phyloP scores from a whole-genome alignment of 1,284 basidiomycete genomes.

The Ganoderma leucocontextum region DNA sequence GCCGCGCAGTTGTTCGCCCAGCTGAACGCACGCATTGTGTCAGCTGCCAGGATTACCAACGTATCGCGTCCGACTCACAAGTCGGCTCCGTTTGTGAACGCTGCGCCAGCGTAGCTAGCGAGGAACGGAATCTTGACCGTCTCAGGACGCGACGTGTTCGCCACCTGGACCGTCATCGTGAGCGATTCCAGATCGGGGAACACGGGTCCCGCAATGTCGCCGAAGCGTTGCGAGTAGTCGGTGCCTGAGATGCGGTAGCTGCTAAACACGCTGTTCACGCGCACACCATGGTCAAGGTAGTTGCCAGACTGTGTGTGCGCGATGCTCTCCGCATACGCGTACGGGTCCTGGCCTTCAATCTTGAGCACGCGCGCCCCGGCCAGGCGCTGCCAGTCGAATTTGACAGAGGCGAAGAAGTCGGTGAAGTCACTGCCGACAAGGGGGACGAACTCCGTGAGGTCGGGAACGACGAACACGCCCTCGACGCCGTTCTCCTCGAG shows the following conservation, averaged over 20 bases:
- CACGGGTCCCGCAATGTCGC: constrained; percentile 63
- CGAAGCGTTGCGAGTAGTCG: constrained; percentile 64
- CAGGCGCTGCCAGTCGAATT: constrained; percentile 65
- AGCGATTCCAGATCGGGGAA: constrained; percentile 57
- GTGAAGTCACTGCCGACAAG: constrained; percentile 47
- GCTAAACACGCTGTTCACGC: constrained; percentile 70
- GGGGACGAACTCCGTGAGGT: constrained; percentile 41
- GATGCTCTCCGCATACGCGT: constrained; percentile 62
- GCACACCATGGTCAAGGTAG: constrained; percentile 68
- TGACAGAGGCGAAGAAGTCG: constrained; percentile 55
- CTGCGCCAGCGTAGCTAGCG: constrained; percentile 53
- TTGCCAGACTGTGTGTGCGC: constrained; percentile 67
- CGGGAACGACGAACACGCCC: constrained; percentile 64
- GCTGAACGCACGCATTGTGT: constrained; percentile 42
- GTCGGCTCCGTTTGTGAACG: constrained; percentile 60
- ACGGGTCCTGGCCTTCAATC: constrained; percentile 63
- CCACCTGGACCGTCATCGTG: constrained; percentile 51
- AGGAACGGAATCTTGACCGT: constrained; percentile 62
- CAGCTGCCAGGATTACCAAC: not conserved
- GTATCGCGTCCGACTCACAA: constrained; percentile 50
- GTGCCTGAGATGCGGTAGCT: constrained; percentile 61
- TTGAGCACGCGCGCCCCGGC: constrained; percentile 65
- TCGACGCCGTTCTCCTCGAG: constrained; percentile 62
- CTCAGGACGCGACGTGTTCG: constrained; percentile 55
- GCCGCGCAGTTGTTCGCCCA: constrained; percentile 70